Conservation (phyloP, 768 basidiomycete species). For the Mycena polygramma region DNA sequence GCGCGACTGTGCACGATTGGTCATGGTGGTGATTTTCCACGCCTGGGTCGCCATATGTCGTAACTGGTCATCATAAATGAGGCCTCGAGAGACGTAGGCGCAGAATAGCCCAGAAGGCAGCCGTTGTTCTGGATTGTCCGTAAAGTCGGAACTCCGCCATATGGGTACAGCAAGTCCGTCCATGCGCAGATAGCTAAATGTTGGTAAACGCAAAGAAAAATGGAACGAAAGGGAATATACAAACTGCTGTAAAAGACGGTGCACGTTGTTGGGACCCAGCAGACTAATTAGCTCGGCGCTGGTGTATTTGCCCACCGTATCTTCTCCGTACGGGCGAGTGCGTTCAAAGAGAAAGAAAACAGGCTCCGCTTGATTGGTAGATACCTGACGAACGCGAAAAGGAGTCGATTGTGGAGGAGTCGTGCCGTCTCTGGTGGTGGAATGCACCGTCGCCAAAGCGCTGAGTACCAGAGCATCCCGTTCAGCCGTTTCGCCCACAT, state of each 20-base stretch:
- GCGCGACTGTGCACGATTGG: constrained; percentile 36
- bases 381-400: constrained; percentile 37
- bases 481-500: constrained; percentile 37
- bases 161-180: constrained; percentile 37
- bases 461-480: constrained; percentile 34
- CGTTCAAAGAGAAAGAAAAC: constrained; percentile 38
- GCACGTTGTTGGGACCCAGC: constrained; percentile 36
- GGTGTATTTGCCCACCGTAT: constrained; percentile 37
- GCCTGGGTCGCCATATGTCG: constrained; percentile 34
- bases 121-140: constrained; percentile 36
- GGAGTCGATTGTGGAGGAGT: constrained; percentile 36
- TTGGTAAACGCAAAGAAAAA: constrained; percentile 2
- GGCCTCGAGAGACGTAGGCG: constrained; percentile 36
- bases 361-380: constrained; percentile 36
- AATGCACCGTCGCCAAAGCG: constrained; percentile 34
- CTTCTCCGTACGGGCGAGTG: constrained; percentile 35
- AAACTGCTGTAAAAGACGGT: constrained; percentile 36
- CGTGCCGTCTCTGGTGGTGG: constrained; percentile 26
- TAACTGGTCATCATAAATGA: constrained; percentile 39
- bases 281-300: constrained; percentile 37
- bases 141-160: constrained; percentile 34
- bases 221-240: constrained; percentile 6
- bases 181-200: constrained; percentile 34
- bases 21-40: constrained; percentile 38
- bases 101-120: constrained; percentile 36